Percentiles rank a stretch among this genome's conserved stretches.
Conservation (phyloP, 202 grass and related monocot genomes). For the Zizania palustris region DNA sequence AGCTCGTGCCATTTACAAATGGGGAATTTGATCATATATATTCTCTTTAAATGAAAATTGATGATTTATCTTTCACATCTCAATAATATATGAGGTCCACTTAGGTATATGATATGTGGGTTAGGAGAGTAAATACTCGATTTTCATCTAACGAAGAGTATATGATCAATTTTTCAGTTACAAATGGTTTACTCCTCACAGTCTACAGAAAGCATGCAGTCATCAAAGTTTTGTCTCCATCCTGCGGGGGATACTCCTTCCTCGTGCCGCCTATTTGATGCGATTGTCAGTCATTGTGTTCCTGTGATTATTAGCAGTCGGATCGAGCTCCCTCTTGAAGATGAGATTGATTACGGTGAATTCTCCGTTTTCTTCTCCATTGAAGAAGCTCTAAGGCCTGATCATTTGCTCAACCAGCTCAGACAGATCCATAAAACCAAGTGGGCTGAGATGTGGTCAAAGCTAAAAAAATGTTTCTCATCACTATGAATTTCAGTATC, state of each 20-base stretch:
- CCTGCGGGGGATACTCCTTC: constrained; percentile 90
- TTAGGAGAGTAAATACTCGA: too few relatives aligned
- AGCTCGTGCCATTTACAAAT: constrained; percentile 28
- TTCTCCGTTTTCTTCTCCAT: constrained; percentile 92
- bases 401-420: constrained; percentile 73
- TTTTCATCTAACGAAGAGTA: too few relatives aligned
- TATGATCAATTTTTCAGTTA: too few relatives aligned
- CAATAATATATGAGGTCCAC: too few relatives aligned
- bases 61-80: too few relatives aligned
- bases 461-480: constrained; percentile 74
- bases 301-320: constrained; percentile 83
- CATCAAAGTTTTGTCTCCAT: constrained; percentile 85
- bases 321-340: constrained; percentile 96
- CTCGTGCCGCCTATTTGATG: constrained; percentile 91
- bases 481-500: constrained; percentile 81
- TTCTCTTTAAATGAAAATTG: too few relatives aligned
- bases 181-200: constrained; percentile 48
- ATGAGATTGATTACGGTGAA: constrained; percentile 83
- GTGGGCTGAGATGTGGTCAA: constrained; percentile 78
- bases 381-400: constrained; percentile 68
- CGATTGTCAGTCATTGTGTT: constrained; percentile 88
- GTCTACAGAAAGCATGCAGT: constrained; percentile 75
- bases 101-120: too few relatives aligned
- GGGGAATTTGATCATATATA: too few relatives aligned
- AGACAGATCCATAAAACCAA: constrained; percentile 63